Conservation (phyloP, 2,329 filamentous ascomycete genomes). For the Phialophora verrucosa region DNA sequence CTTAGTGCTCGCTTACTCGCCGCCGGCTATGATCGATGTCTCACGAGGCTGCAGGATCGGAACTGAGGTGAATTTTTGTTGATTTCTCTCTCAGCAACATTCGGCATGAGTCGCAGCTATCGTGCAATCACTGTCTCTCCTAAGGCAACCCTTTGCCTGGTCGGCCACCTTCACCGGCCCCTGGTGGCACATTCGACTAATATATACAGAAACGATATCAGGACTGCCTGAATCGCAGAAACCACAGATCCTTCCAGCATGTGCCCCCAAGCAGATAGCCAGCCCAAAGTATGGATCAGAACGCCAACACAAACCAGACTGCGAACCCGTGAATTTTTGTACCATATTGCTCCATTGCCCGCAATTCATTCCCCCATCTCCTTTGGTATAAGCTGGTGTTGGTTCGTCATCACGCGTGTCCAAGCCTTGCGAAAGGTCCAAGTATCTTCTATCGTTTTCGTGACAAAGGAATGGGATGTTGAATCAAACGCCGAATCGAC, state of each 20-base stretch:
- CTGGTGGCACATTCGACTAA: conserved; percentile 5
- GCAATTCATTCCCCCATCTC: conserved; percentile 15
- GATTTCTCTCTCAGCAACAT: background rate
- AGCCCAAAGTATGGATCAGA: conserved; percentile 19
- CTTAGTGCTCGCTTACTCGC: background rate
- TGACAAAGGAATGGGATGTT: conserved; percentile 21
- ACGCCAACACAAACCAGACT: conserved; percentile 20
- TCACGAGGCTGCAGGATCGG: background rate
- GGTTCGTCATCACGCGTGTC: conserved; percentile 30
- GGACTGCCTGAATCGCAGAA: conserved; percentile 21
- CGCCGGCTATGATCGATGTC: background rate
- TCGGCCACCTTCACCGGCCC: background rate
- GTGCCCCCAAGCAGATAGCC: conserved; percentile 4
- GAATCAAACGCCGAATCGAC: conserved; percentile 20
- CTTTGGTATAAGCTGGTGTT: conserved; percentile 24
- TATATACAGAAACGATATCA: conserved; percentile 23
- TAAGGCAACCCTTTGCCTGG: background rate
- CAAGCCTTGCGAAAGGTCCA: conserved; percentile 34
- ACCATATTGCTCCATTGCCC: conserved; percentile 17
- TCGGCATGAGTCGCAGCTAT: background rate
- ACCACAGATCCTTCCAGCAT: conserved; percentile 1
- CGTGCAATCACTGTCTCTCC: background rate
- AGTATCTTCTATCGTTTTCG: conserved; percentile 26
- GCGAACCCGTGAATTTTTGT: conserved; percentile 11
- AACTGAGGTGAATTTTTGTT: background rate